Conservation (phyloP, 2,329 filamentous ascomycete species). For the Colletotrichum destructivum region DNA sequence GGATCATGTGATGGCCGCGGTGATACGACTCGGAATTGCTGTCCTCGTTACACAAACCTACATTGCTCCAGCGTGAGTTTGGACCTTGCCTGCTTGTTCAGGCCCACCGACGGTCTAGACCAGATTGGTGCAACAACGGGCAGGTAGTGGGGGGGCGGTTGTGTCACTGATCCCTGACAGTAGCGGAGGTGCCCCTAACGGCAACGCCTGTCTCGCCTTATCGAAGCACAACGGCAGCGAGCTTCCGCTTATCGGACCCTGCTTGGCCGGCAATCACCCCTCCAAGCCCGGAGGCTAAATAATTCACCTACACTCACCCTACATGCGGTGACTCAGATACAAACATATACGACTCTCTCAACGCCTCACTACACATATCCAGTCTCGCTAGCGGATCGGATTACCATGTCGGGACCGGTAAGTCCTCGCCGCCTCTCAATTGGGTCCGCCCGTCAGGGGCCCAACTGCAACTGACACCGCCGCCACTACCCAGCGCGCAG, state of each 20-base stretch:
- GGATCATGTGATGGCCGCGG: background rate
- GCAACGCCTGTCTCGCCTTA: conserved; percentile 35
- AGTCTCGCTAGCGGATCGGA: conserved; percentile 24
- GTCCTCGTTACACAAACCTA: too few relatives aligned
- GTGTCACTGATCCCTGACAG: conserved; percentile 19
- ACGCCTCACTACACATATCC: conserved; percentile 8
- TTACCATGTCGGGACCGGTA: conserved; percentile 41
- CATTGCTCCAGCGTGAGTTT: background rate
- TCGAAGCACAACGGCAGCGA: conserved; percentile 36
- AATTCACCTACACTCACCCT: conserved; percentile 20
- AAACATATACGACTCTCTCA: conserved; percentile 18
- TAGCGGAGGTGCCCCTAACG: conserved; percentile 42
- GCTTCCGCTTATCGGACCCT: conserved; percentile 40
- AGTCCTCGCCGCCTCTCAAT: conserved; percentile 19
- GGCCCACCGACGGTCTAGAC: conserved; percentile 10
- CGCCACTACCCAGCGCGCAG: conserved; percentile 51
- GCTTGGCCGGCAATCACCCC: conserved; percentile 20
- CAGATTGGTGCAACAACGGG: conserved; percentile 13
- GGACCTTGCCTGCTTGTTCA: conserved; percentile 5
- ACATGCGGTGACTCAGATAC: conserved; percentile 37
- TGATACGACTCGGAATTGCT: background rate
- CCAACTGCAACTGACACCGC: background rate
- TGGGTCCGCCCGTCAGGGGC: conserved; percentile 8
- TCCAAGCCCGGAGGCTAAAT: conserved; percentile 38
- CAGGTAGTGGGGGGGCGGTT: conserved; percentile 1